Base-by-base conservation (phyloP, 192 early-diverging fungal species). In the Powellomyces hirtus region DNA sequence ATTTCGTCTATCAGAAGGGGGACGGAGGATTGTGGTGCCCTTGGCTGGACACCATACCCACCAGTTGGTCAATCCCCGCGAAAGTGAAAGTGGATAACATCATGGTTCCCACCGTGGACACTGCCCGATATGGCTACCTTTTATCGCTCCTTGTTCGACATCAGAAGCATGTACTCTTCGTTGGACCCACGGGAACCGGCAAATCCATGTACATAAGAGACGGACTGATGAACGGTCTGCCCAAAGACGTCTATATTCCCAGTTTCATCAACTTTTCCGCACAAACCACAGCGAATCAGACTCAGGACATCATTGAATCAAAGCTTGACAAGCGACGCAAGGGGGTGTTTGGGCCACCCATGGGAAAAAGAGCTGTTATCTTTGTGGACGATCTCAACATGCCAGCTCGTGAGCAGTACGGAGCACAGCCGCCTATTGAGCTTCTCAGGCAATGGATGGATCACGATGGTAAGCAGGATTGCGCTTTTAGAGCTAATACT, bases 381-480 rank as follows among this genome's bases (percentile, higher is more conserved):
- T 86, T 86, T 70, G 83, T 86, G 1, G 84, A 86, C 62, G 84
- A 86, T 66, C 62, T 86, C 59, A 86, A 86, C 75, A 86, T 86
- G 84, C 84, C 84, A 8, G 79, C 82, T 16, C 66, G 80, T 27
- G 84, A 86, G 62, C 51, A 61, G 42, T 86, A 86, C 59, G 84
- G 84, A 8, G 84, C 84, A 6, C 84, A 86, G 56, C 84, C 84
- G 16, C 84, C 84, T n/a, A 86, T 86, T 38, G 84, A 86, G 63
- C 62, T 86, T 33, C 52, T 86, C 22, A 27, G 84, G 30, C 84
- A 86, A 72, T 86, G 83, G 82, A 86, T 86, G 84, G 84, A 86
- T 38, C 81, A 85, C 53, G 73, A 64, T n/a, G n/a, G n/a, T n/a
- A n/a, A n/a, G n/a, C n/a, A n/a, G n/a, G n/a, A n/a, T n/a, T n/a